Percentiles rank a stretch among this genome's conserved stretches.
Conservation (phyloP, 345 rosid genomes). For the Eucalyptus shirleyi region DNA sequence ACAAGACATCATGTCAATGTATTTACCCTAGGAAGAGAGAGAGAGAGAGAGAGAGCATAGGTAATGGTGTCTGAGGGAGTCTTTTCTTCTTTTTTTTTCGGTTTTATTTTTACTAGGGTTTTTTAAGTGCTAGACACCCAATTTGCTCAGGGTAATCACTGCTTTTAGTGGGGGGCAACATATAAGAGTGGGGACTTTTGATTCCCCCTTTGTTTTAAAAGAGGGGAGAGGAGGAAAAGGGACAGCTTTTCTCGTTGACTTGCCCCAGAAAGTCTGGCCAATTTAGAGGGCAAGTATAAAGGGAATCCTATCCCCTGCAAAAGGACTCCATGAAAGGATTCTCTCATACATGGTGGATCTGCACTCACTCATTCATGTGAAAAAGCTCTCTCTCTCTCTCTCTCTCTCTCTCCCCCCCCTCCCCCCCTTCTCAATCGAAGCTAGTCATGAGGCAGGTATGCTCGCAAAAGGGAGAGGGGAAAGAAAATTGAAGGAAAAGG, state of each 20-base stretch:
- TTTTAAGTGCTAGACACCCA: not conserved
- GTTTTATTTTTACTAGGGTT: not conserved
- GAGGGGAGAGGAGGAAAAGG: not conserved
- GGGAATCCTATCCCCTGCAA: conserved; percentile 36
- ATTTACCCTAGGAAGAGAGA: not conserved
- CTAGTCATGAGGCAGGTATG: conserved; percentile 9
- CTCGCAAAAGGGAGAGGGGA: conserved; percentile 14
- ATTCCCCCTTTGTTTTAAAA: not conserved
- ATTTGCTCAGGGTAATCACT: not conserved
- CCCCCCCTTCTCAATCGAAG: not conserved
- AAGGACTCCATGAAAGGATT: conserved; percentile 2
- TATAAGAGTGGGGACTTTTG: not conserved
- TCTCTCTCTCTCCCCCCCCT: not conserved
- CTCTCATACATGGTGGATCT: conserved; percentile 21
- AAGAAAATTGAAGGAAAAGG: not conserved
- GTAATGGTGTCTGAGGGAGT: not conserved
- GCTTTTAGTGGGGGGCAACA: conserved; percentile 36
- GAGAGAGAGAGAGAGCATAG: not conserved
- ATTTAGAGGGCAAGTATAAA: conserved; percentile 17
- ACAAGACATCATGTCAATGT: not conserved
- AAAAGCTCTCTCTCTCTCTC: not conserved
- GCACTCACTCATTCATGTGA: conserved; percentile 14
- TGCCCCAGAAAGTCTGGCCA: conserved; percentile 49
- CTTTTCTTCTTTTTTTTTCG: not conserved
- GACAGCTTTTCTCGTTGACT: conserved; percentile 56